Base-by-base conservation (phyloP, 1,139 yeast genomes). In the Kurtzmaniella quercitrusa region DNA sequence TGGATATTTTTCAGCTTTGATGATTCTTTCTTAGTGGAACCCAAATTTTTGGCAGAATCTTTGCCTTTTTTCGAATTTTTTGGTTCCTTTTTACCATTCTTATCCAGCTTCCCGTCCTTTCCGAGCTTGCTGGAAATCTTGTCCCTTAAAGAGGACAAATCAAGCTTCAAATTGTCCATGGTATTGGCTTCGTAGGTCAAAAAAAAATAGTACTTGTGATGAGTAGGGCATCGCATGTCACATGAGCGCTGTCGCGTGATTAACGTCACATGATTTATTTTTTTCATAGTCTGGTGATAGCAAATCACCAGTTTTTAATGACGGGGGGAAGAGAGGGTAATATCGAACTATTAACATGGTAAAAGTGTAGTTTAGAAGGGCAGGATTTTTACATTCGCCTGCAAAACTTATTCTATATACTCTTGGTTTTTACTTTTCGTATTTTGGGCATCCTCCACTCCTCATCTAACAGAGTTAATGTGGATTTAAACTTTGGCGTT, bases 121-220 rank as follows among this genome's bases (percentile, higher is more conserved):
- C 51, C 55, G 51, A 77, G 60, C 55, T 77, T 75, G 48, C 60
- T 66, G 38, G 82, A 64, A 43, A 82, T 77, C 63, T 76, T 81
- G 53, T 77, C 84, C 62, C 74, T 79, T 60, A 81, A 66, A 40
- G 82, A 74, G 43, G 81, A 59, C 55, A 81, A 65, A 59, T 74
- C 64, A 49, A 73, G 60, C 47, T 61, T 63, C 14, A 66, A 49
- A 40, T 58, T 52, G 48, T 66, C 68, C 74, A 70, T 69, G 37
- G 15, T 21, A 3, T 5, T 31, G 8, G 36, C 36, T 31, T 31
- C 16, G 8, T 8, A 21, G 34, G 37, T 29, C 29, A 41, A 43
- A 16, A n/a, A 39, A 15, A 37, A 27, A 19, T 37, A 41, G 43
- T 9, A 6, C 9, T 31, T 31, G 36, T 9, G 36, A 31, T 31